These are phyloP conservation scores for Paraphaeosphaeria minitans DNA, from an alignment of 2,329 filamentous ascomycete species.

Conservation along the genomic window DNA sequence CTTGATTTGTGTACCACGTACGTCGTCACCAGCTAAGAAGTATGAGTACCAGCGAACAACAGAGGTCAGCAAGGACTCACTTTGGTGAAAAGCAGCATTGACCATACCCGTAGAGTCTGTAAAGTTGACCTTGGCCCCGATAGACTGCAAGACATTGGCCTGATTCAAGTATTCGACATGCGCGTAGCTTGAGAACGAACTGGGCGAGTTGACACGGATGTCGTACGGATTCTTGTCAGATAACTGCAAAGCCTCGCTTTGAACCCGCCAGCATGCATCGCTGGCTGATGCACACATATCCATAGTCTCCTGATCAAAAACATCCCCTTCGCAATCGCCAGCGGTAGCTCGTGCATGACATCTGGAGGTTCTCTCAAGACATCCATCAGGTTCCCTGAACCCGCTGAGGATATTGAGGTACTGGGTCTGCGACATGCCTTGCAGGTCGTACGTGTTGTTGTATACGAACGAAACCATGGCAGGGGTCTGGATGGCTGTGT, in stretches of 20 bases:
- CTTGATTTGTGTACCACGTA: slow-evolving; percentile 47
- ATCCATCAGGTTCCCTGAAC: slow-evolving; percentile 58
- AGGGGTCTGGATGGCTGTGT: slow-evolving; percentile 65
- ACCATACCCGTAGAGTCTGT: slow-evolving; percentile 51
- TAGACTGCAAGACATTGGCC: slow-evolving; percentile 53
- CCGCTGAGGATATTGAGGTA: slow-evolving; percentile 54
- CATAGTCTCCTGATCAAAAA: slow-evolving; percentile 41
- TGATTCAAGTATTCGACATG: slow-evolving; percentile 59
- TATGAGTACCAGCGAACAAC: slow-evolving; percentile 14
- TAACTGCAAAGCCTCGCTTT: slow-evolving; percentile 1
- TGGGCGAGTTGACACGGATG: slow-evolving; percentile 46
- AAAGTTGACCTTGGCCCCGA: slow-evolving; percentile 58
- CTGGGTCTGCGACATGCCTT: slow-evolving; percentile 60
- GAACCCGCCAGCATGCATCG: slow-evolving; percentile 21
- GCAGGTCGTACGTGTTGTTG: slow-evolving; percentile 69
- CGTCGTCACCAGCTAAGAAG: slow-evolving; percentile 50
- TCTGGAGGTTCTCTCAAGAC: slow-evolving; percentile 50
- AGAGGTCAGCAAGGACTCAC: slow-evolving; percentile 17
- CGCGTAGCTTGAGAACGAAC: slow-evolving; percentile 47
- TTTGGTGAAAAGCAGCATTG: slow-evolving; percentile 45
- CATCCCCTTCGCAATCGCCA: slow-evolving; percentile 43
- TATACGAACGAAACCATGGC: slow-evolving; percentile 63
- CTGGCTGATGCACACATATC: slow-evolving; percentile 30
- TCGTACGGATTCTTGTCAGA: slow-evolving; percentile 52
- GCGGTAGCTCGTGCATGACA: slow-evolving; percentile 40